Conservation (phyloP, 306 rosid genomes). For the Vachellia pachyceras region DNA sequence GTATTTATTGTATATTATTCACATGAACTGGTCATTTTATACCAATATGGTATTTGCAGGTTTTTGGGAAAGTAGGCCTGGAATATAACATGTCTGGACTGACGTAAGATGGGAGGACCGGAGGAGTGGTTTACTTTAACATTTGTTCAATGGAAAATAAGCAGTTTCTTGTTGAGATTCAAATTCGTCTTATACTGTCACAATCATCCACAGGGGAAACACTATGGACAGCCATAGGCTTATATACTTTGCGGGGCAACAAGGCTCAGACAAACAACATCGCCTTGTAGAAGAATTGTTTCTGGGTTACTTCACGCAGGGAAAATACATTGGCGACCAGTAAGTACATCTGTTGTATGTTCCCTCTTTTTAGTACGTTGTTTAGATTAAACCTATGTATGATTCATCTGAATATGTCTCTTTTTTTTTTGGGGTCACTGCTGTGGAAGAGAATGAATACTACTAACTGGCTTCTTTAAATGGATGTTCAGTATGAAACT, state of each 20-base stretch:
- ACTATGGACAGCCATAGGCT: slow-evolving; percentile 93
- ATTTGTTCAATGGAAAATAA: slow-evolving; percentile 32
- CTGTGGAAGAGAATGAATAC: not conserved
- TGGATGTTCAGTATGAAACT: slow-evolving; percentile 24
- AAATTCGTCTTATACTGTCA: slow-evolving; percentile 29
- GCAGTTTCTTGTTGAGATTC: slow-evolving; percentile 1
- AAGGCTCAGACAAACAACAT: slow-evolving; percentile 78
- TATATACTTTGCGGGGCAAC: slow-evolving; percentile 72
- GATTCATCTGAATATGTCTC: not conserved
- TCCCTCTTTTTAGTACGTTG: not conserved
- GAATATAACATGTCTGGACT: slow-evolving; percentile 70
- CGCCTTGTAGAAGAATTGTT: slow-evolving; percentile 75
- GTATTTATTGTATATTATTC: slow-evolving; percentile 33
- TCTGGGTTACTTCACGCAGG: slow-evolving; percentile 88
- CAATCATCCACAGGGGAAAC: slow-evolving; percentile 77
- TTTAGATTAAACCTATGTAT: slow-evolving; percentile 1
- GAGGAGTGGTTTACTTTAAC: slow-evolving; percentile 35
- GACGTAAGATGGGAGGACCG: slow-evolving; percentile 76
- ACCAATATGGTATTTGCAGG: slow-evolving; percentile 58
- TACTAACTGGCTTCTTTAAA: slow-evolving; percentile 5
- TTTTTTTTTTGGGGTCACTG: not conserved
- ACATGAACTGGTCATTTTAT: slow-evolving; percentile 7
- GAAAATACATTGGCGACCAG: slow-evolving; percentile 85
- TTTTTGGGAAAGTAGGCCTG: slow-evolving; percentile 58
- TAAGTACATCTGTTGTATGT: slow-evolving; percentile 33